Evolutionary conservation across 148 eudicot genomes (phyloP).

Genomic region (Dianthus caryophyllus): DNA sequence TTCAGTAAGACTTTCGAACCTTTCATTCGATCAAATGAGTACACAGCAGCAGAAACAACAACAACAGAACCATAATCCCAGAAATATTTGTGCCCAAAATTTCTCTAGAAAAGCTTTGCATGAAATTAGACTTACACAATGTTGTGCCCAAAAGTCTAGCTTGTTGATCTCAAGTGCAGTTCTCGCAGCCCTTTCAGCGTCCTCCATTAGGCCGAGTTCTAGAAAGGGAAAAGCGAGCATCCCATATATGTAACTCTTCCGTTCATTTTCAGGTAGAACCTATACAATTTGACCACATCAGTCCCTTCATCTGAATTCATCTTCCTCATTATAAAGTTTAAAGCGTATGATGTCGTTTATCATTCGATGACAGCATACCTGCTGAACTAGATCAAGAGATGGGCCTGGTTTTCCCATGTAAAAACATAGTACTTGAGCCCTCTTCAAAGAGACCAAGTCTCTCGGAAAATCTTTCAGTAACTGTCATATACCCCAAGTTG

Average conservation of each 20-base stretch:
- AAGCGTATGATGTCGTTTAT: not conserved
- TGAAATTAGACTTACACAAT: conserved; percentile 62
- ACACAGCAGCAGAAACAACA: no score
- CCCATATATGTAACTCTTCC: conserved; percentile 63
- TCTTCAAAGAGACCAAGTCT: conserved; percentile 72
- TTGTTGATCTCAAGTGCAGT: conserved; percentile 66
- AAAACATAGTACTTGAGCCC: conserved; percentile 84
- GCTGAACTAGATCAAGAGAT: conserved; percentile 64
- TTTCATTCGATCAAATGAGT: no score
- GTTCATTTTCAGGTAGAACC: conserved; percentile 64
- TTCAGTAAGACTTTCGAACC: no score
- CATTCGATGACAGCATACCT: conserved; percentile 38
- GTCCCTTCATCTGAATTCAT: not conserved
- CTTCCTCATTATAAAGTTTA: not conserved
- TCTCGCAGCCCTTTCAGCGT: conserved; percentile 69
- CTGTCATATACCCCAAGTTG: conserved; percentile 30
- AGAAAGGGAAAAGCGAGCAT: conserved; percentile 87
- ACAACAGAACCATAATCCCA: no score
- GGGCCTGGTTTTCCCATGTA: conserved; percentile 78
- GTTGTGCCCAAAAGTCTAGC: conserved; percentile 86
- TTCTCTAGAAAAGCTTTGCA: not conserved
- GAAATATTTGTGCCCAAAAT: no score
- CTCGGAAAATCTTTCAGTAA: conserved; percentile 64
- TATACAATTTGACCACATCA: conserved; percentile 16
- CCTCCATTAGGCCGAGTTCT: conserved; percentile 70